Evolutionary conservation across 805 yeast species (phyloP).

Genomic region (Kuraishia cidri): DNA sequence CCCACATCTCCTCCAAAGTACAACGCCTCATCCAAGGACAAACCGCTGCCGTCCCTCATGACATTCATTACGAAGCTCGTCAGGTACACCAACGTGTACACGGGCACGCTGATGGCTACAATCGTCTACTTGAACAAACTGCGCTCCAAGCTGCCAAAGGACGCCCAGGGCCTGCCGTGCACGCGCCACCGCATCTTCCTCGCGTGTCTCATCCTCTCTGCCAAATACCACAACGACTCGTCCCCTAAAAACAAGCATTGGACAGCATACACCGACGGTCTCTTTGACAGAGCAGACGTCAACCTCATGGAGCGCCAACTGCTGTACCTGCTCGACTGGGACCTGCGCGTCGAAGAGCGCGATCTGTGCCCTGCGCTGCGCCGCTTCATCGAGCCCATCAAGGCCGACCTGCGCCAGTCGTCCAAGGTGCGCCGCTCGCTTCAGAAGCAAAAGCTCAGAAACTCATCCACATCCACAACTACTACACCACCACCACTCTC

Average conservation of each 20-base stretch:
- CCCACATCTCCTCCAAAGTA: slow-evolving; percentile 19
- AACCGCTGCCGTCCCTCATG: slow-evolving; percentile 59
- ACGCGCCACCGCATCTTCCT: slow-evolving; percentile 73
- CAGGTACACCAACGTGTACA: slow-evolving; percentile 69
- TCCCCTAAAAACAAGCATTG: slow-evolving; percentile 74
- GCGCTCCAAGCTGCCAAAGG: slow-evolving; percentile 52
- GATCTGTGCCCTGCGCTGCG: slow-evolving; percentile 33
- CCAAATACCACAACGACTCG: slow-evolving; percentile 71
- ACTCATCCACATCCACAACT: background rate
- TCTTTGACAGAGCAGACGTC: slow-evolving; percentile 59
- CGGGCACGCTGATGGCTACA: slow-evolving; percentile 70
- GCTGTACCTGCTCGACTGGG: slow-evolving; percentile 62
- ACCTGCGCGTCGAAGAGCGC: slow-evolving; percentile 36
- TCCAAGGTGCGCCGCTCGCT: slow-evolving; percentile 18
- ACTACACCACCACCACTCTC: background rate
- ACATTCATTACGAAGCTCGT: slow-evolving; percentile 66
- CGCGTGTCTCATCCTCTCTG: slow-evolving; percentile 64
- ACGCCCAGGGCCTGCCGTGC: slow-evolving; percentile 71
- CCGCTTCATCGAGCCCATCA: slow-evolving; percentile 44
- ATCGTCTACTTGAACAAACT: slow-evolving; percentile 58
- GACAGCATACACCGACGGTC: slow-evolving; percentile 72
- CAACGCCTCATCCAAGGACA: slow-evolving; percentile 23
- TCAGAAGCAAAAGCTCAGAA: slow-evolving; percentile 1
- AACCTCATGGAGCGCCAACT: slow-evolving; percentile 78
- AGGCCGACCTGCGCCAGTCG: slow-evolving; percentile 21